These are phyloP conservation scores for Fusarium subtropicale DNA, from an alignment of 2,329 filamentous ascomycete genomes.

Conservation along the genomic window DNA sequence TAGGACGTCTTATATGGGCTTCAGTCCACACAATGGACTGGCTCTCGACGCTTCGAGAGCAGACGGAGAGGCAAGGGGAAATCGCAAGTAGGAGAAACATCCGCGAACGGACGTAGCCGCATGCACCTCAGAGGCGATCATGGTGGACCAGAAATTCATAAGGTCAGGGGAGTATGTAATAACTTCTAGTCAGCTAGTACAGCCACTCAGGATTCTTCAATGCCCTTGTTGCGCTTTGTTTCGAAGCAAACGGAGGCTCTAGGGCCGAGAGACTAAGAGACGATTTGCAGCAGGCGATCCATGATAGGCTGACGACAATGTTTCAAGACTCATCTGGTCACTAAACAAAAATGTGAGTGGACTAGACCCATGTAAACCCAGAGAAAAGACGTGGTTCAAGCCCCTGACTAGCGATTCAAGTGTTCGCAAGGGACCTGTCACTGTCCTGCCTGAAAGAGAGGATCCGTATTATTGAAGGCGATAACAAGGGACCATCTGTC, in stretches of 20 bases:
- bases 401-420: constrained; percentile 45
- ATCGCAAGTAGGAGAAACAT: constrained; percentile 22
- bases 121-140: constrained; percentile 35
- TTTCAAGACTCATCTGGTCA: constrained; percentile 48
- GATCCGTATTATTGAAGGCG: constrained; percentile 9
- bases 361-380: constrained; percentile 33
- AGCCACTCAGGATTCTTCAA: constrained; percentile 43
- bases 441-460: constrained; percentile 12
- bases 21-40: constrained; percentile 35
- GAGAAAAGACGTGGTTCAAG: constrained; percentile 38
- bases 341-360: constrained; percentile 43
- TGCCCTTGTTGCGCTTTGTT: constrained; percentile 47
- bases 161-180: constrained; percentile 51
- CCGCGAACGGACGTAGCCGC: constrained; percentile 38
- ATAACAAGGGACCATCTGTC: constrained; percentile 8
- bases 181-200: constrained; percentile 27
- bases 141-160: constrained; percentile 31
- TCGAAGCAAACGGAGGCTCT: constrained; percentile 55
- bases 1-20: constrained; percentile 44
- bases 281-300: constrained; percentile 29
- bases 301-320: constrained; percentile 50
- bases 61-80: constrained; percentile 32
- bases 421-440: constrained; percentile 26
- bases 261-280: constrained; percentile 45
- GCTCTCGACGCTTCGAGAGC: constrained; percentile 17